Evolutionary conservation across 257 asterid species (phyloP), one percentile per base, ranked within the genome.

Genomic region (Thymus quinquecostatus): DNA sequence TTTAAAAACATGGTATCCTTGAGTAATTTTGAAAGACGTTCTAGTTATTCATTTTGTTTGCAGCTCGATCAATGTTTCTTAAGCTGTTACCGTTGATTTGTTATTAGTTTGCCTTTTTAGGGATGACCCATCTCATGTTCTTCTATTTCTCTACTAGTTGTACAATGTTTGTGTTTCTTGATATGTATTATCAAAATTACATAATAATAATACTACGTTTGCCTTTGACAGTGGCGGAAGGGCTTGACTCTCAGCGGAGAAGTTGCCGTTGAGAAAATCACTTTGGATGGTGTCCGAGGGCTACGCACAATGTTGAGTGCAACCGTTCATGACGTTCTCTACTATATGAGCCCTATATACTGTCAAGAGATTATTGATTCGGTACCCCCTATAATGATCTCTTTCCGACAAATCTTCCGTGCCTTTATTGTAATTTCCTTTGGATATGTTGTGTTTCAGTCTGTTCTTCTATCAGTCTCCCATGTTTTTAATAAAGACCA

Each of bases 291-390:
- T 38, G 97, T 94, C 62, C 89, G 99, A 64, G 96, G 96, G 75
- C 73, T 91, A 75, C 95, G 97, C 38, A 83, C 84, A 73, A 88
- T 87, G 92, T 79, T 94, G 86, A 87, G 99, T 85, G 99, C 94
- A 59, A 91, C 99, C 65, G 99, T 91, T 85, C 99, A 94, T 82
- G 99, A 94, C 77, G 89, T 94, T 68, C 82, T 94, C 72, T 94
- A 91, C 82, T 94, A 94, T 81, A 94, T 94, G 99, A 94, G 99
- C 85, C 97, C 99, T 74, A 92, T 91, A 63, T 88, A 91, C 81
- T 94, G 99, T 83, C 99, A 94, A 86, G 89, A 87, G 59, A 91
- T 94, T 77, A 91, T 94, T 59, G 89, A 94, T 84, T 94, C 99
- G 86, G 98, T 94, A 88, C 60, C 58, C 72, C 50, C 71, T 66